phyloP scores from a whole-genome alignment of 257 asterid genomes.

The Salvia hispanica region DNA sequence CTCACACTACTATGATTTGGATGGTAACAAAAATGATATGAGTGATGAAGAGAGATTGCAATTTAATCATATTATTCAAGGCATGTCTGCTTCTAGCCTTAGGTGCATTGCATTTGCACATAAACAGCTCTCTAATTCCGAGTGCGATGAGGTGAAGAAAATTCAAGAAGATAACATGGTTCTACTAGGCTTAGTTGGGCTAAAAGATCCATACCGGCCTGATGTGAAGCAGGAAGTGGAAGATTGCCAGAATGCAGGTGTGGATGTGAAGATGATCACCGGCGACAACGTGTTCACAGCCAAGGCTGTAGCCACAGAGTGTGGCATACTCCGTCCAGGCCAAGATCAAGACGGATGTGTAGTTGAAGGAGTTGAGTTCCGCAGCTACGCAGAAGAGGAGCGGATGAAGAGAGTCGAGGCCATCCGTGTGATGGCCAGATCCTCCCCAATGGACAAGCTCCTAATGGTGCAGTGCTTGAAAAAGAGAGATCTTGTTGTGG shows the following conservation, averaged over 20 bases:
- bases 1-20: constrained; percentile 46
- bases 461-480: constrained; percentile 45
- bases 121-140: no score
- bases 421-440: constrained; percentile 18
- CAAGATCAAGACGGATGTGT: constrained; percentile 38
- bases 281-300: constrained; percentile 81
- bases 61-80: constrained; percentile 46
- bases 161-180: constrained; percentile 42
- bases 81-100: constrained; percentile 74
- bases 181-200: constrained; percentile 60
- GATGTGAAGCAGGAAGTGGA: constrained; percentile 64
- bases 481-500: constrained; percentile 68
- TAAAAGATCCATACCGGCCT: constrained; percentile 70
- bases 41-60: constrained; percentile 29
- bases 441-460: constrained; percentile 16
- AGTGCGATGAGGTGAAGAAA: constrained; percentile 20
- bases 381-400: constrained; percentile 57
- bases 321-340: constrained; percentile 54
- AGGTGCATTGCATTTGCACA: constrained; percentile 75
- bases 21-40: constrained; percentile 44
- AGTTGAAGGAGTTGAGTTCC: constrained; percentile 66
- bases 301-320: constrained; percentile 69
- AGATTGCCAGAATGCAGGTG: constrained; percentile 65
- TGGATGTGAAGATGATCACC: constrained; percentile 69
- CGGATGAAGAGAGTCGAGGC: constrained; percentile 55